These are phyloP conservation scores for Serendipita sp. DNA, from an alignment of 768 basidiomycete genomes.

Conservation along the genomic window DNA sequence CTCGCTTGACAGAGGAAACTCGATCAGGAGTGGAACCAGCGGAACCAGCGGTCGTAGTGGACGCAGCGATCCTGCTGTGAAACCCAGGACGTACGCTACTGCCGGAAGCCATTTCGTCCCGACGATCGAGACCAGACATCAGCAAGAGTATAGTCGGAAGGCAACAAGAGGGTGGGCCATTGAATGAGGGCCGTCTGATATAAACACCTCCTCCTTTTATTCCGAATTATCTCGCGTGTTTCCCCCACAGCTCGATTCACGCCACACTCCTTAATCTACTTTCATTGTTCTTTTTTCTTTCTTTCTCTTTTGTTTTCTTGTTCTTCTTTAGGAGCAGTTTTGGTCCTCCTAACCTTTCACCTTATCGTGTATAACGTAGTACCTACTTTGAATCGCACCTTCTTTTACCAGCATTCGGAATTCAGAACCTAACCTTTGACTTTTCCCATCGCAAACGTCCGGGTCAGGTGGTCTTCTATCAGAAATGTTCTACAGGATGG, in stretches of 20 bases:
- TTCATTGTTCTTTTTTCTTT: background rate
- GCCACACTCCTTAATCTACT: background rate
- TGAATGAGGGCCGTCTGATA: slow-evolving; percentile 23
- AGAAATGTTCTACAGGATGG: background rate
- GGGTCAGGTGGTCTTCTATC: background rate
- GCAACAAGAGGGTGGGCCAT: slow-evolving; percentile 36
- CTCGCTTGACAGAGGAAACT: background rate
- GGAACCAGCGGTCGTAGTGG: slow-evolving; percentile 18
- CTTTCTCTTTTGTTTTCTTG: background rate
- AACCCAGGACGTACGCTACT: slow-evolving; percentile 23
- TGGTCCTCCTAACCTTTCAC: too few relatives aligned
- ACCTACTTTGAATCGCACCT: background rate
- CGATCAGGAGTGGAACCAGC: background rate
- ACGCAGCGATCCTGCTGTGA: slow-evolving; percentile 26
- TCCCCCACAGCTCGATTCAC: too few relatives aligned
- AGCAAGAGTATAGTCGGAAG: slow-evolving; percentile 14
- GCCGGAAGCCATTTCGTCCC: slow-evolving; percentile 7
- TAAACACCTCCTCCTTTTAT: background rate
- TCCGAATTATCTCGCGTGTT: too few relatives aligned
- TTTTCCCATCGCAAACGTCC: too few relatives aligned
- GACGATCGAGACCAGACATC: slow-evolving; percentile 18
- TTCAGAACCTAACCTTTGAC: too few relatives aligned
- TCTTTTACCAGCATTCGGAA: too few relatives aligned
- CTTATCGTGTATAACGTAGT: too few relatives aligned
- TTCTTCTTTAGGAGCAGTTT: background rate